Percentiles rank a stretch among this genome's conserved stretches.
These are phyloP conservation scores for Haplographium delicatum DNA, from an alignment of 495 filamentous ascomycete genomes.

Conservation along the genomic window DNA sequence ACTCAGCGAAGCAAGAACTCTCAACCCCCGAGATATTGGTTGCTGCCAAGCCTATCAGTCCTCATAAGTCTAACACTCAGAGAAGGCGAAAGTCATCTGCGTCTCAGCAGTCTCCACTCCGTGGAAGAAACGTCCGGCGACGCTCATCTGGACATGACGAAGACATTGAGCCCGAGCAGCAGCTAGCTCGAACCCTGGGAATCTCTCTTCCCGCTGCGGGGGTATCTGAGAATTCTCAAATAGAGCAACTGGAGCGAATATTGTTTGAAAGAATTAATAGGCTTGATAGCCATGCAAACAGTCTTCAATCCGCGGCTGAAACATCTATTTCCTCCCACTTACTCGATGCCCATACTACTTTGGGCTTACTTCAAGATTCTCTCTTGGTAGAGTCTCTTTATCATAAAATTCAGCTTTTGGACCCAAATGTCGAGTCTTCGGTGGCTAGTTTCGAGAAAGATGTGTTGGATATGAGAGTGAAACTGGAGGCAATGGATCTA, in stretches of 20 bases:
- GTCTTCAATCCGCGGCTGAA: slow-evolving; percentile 37
- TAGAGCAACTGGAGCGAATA: slow-evolving; percentile 15
- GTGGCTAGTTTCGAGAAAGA: slow-evolving; percentile 34
- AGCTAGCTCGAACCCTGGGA: slow-evolving; percentile 23
- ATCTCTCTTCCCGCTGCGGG: slow-evolving; percentile 21
- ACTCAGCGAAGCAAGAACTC: slow-evolving; percentile 19
- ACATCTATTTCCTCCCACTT: slow-evolving; percentile 30
- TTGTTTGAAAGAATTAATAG: slow-evolving; percentile 32
- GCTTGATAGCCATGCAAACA: slow-evolving; percentile 30
- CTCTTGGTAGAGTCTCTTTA: slow-evolving; percentile 38
- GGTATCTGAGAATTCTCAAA: slow-evolving; percentile 11
- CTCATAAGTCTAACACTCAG: slow-evolving; percentile 12
- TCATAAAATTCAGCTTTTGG: slow-evolving; percentile 33
- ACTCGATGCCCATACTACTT: slow-evolving; percentile 33
- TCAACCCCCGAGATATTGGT: background rate
- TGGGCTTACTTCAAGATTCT: slow-evolving; percentile 37
- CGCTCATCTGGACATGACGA: slow-evolving; percentile 27
- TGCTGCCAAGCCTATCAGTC: slow-evolving; percentile 3
- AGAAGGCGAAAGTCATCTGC: slow-evolving; percentile 17
- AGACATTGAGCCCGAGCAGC: slow-evolving; percentile 23
- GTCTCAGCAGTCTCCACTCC: slow-evolving; percentile 4
- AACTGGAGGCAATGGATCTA: slow-evolving; percentile 27
- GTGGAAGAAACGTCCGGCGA: slow-evolving; percentile 16
- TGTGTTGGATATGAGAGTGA: slow-evolving; percentile 27
- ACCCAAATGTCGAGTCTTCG: slow-evolving; percentile 34